Percentiles rank a stretch among this genome's conserved stretches.
These are phyloP conservation scores for Populus hybrid DNA, from an alignment of 441 rosid species.

Conservation along the genomic window DNA sequence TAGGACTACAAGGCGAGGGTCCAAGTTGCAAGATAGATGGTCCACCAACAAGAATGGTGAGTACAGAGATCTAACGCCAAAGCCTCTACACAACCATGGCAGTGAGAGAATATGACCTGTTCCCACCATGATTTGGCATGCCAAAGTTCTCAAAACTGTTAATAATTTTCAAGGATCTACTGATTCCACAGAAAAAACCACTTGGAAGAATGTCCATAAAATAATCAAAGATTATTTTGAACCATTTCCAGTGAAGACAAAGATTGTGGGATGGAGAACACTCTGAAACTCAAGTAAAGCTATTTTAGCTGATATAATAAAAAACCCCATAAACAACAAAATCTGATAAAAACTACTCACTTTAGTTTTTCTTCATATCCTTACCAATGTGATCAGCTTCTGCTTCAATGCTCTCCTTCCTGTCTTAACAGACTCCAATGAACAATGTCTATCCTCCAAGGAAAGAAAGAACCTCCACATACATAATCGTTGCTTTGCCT, in stretches of 20 bases:
- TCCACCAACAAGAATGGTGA: conserved; percentile 19
- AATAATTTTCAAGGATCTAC: conserved; percentile 22
- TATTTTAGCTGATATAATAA: conserved; percentile 18
- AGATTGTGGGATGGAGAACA: conserved; percentile 12
- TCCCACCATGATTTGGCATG: conserved; percentile 18
- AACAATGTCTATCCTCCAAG: neutral
- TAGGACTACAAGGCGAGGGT: conserved; percentile 6
- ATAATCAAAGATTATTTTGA: conserved; percentile 5
- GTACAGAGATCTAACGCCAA: conserved; percentile 4
- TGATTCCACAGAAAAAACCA: conserved; percentile 7
- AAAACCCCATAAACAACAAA: conserved; percentile 12
- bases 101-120: conserved; percentile 20
- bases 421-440: neutral
- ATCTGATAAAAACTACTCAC: neutral
- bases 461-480: neutral
- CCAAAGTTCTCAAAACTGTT: neutral
- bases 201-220: conserved; percentile 19
- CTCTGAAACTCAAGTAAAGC: neutral
- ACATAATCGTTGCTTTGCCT: neutral
- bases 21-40: conserved; percentile 22
- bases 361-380: neutral
- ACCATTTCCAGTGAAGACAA: conserved; percentile 18
- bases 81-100: conserved; percentile 6
- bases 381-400: conserved; percentile 2
- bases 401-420: neutral